These are phyloP conservation scores for Fusarium torulosum DNA, from an alignment of 2,329 filamentous ascomycete genomes.

Conservation along the genomic window DNA sequence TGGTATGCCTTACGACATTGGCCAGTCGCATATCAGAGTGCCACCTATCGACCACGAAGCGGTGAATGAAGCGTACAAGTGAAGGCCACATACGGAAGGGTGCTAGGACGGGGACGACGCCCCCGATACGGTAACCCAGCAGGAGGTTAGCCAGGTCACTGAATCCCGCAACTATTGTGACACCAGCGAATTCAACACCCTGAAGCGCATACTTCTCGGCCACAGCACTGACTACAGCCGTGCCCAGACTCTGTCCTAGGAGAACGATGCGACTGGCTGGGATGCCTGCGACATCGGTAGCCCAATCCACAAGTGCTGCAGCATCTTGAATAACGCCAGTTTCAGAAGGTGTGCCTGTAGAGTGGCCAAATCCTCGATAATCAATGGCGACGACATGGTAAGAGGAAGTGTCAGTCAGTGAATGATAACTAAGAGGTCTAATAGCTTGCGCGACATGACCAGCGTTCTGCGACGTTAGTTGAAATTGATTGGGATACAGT, in stretches of 20 bases:
- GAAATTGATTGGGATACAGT: not conserved
- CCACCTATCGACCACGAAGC: slow-evolving; percentile 84
- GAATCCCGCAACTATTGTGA: slow-evolving; percentile 85
- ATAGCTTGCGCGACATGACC: slow-evolving; percentile 85
- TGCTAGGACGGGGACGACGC: slow-evolving; percentile 81
- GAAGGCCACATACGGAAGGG: slow-evolving; percentile 77
- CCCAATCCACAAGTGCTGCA: slow-evolving; percentile 78
- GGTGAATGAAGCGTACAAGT: slow-evolving; percentile 70
- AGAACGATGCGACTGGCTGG: slow-evolving; percentile 80
- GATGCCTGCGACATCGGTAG: slow-evolving; percentile 73
- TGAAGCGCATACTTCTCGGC: slow-evolving; percentile 75
- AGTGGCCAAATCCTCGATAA: slow-evolving; percentile 89
- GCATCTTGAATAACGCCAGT: slow-evolving; percentile 84
- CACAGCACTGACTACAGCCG: slow-evolving; percentile 82
- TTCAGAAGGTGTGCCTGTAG: slow-evolving; percentile 84
- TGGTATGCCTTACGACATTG: slow-evolving; percentile 65
- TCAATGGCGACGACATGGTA: slow-evolving; percentile 90
- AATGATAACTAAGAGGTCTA: slow-evolving; percentile 82
- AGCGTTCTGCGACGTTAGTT: slow-evolving; percentile 72
- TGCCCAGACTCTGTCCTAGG: slow-evolving; percentile 89
- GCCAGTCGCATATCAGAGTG: slow-evolving; percentile 75
- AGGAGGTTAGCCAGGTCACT: slow-evolving; percentile 79
- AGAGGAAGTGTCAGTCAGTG: slow-evolving; percentile 77
- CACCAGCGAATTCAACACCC: slow-evolving; percentile 78
- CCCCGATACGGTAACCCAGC: slow-evolving; percentile 81